These are phyloP conservation scores for Lentinula raphanica DNA, from an alignment of 768 basidiomycete genomes.

Conservation along the genomic window DNA sequence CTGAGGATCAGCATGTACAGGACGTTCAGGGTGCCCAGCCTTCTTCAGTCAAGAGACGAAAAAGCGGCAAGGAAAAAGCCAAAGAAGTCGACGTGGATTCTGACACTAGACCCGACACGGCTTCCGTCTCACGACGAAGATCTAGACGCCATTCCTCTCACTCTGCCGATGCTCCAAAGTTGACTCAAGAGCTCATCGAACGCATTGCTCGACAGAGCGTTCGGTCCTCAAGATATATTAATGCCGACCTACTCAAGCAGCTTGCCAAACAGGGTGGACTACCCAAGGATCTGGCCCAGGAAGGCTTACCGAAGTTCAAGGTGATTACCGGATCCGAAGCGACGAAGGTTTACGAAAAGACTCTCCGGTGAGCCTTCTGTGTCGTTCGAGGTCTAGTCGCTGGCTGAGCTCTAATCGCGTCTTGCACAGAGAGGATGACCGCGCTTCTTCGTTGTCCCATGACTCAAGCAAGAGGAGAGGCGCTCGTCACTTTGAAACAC, in stretches of 20 bases:
- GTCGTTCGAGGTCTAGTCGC: neutral
- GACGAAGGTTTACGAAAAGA: conserved; percentile 3
- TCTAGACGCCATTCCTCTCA: conserved; percentile 2
- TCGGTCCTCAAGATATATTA: neutral
- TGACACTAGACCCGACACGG: neutral
- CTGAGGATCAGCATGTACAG: neutral
- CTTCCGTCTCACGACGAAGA: neutral
- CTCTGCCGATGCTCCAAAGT: neutral
- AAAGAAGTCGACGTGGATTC: neutral
- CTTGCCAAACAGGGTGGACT: conserved; percentile 3
- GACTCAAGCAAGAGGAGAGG: neutral
- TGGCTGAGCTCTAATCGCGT: neutral
- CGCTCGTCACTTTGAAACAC: neutral
- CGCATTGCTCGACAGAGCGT: conserved; percentile 4
- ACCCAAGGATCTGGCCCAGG: neutral
- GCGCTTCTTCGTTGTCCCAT: conserved; percentile 1
- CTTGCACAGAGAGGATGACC: conserved; percentile 7
- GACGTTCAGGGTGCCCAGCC: neutral
- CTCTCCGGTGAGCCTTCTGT: conserved; percentile 1
- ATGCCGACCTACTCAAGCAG: conserved; percentile 3
- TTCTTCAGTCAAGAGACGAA: neutral
- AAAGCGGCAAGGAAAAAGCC: conserved; percentile 2
- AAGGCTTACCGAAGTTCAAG: conserved; percentile 6
- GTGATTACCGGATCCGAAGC: conserved; percentile 7
- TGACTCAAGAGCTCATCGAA: neutral